Evolutionary conservation across 2,329 filamentous ascomycete species (phyloP).

Genomic region (Pezicula neosporulosa): DNA sequence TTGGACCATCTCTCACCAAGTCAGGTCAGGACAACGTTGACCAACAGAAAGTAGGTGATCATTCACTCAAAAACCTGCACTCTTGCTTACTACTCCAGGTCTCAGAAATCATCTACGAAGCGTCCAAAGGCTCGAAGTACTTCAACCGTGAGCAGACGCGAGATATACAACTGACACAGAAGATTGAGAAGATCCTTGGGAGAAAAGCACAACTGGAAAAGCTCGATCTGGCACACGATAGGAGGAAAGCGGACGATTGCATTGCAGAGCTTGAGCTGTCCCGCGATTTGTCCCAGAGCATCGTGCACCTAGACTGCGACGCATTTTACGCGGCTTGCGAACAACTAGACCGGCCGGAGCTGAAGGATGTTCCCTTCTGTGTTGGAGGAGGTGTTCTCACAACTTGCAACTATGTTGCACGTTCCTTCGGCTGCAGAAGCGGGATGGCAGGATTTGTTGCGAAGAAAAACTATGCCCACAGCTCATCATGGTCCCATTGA

Average conservation of each 20-base stretch:
- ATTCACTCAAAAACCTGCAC: slow-evolving; percentile 1
- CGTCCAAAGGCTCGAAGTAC: slow-evolving; percentile 93
- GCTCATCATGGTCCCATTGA: slow-evolving; percentile 76
- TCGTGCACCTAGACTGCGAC: slow-evolving; percentile 95
- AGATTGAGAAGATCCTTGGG: slow-evolving; percentile 75
- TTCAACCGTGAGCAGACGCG: slow-evolving; percentile 86
- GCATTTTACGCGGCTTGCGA: slow-evolving; percentile 97
- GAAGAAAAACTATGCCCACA: slow-evolving; percentile 90
- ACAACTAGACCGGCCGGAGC: slow-evolving; percentile 76
- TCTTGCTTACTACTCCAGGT: slow-evolving; percentile 48
- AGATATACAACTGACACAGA: slow-evolving; percentile 78
- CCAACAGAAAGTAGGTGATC: slow-evolving; percentile 65
- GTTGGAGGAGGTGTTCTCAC: slow-evolving; percentile 70
- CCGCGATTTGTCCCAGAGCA: slow-evolving; percentile 77
- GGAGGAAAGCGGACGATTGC: slow-evolving; percentile 75
- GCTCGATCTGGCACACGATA: slow-evolving; percentile 68
- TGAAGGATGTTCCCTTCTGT: slow-evolving; percentile 84
- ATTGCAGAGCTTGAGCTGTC: slow-evolving; percentile 74
- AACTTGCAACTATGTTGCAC: slow-evolving; percentile 81
- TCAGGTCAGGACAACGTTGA: slow-evolving; percentile 92
- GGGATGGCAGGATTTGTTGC: slow-evolving; percentile 97
- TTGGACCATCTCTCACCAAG: slow-evolving; percentile 90
- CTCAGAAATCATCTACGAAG: slow-evolving; percentile 94
- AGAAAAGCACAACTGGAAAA: slow-evolving; percentile 74
- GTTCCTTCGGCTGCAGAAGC: slow-evolving; percentile 85